Conservation (phyloP, 2,329 filamentous ascomycete species). For the Bipolaris sorokiniana region DNA sequence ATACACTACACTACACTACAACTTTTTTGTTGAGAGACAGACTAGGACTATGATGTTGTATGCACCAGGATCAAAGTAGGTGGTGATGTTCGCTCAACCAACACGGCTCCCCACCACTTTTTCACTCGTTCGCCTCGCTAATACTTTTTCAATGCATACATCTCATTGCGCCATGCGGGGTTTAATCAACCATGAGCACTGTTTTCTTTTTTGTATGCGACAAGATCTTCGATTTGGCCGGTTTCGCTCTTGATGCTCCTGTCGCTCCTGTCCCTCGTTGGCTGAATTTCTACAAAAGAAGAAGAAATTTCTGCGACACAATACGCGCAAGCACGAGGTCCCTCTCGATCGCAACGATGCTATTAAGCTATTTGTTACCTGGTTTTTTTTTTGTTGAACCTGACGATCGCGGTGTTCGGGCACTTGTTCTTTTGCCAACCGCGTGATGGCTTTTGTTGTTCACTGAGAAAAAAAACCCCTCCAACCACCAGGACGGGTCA, state of each 20-base stretch:
- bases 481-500: background rate
- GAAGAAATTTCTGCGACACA: background rate
- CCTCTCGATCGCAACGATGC: background rate
- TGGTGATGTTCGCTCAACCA: background rate
- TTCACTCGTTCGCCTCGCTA: background rate
- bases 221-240: background rate
- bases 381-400: background rate
- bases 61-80: background rate
- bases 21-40: too few species aligned
- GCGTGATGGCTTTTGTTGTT: background rate
- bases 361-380: background rate
- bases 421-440: background rate
- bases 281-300: background rate
- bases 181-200: background rate
- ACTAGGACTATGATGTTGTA: background rate
- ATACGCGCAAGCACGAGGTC: background rate
- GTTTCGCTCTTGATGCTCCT: background rate
- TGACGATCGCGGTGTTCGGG: background rate
- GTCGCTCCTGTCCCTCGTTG: background rate
- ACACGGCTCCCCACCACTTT: conserved; percentile 3
- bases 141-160: background rate
- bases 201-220: background rate
- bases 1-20: too few species aligned
- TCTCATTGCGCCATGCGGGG: background rate
- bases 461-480: background rate